Base-by-base conservation (phyloP, 371 early-diverging fungal species). In the Amoeboaphelidium protococcarum region DNA sequence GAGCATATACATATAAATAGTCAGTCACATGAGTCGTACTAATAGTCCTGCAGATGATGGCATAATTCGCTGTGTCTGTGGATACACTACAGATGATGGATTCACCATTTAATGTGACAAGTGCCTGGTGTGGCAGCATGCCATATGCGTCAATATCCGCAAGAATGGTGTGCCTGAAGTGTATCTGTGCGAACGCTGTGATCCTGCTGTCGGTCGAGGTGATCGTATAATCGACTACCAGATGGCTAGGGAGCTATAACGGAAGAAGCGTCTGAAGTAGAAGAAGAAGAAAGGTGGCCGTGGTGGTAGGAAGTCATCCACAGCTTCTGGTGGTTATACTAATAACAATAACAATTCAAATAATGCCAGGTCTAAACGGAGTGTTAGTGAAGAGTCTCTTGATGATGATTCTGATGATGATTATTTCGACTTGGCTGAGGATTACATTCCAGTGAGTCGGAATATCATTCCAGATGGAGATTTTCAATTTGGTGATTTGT, bases 71-170 rank as follows among this genome's bases (percentile, higher is more conserved):
- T 92, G 98, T 61, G 81, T 97, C 45, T 96, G 99, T 64, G 74
- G 72, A 24, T 74, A 69, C 45, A 70, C 72, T 26, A 84, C 89
- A 47, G 99, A 97, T 62, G 99, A 98, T 66, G 96, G 96, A 27
- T 94, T 80, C 47, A 96, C 95, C 1, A 84, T 98, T 41, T 88
- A 90, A 53, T 94, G 95, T 60, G 95, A 94, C 45, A 61, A 68
- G 41, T 94, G 95, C 61, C 54, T 71, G 1, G 85, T 83, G 1
- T 94, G 95, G 95, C 94, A 94, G 57, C 94, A 94, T 58, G 76
- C 74, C 1, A 71, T 69, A 27, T 94, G 94, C 58, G 77, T 94
- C 19, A 66, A 66, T 24, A 66, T 76, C 23, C 44, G 52, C 13
- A 43, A 42, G 16, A 19, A 16, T 4, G 47, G 26, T 13, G 72